Percentiles rank a stretch among this genome's conserved stretches.
Conservation (phyloP, 2,329 filamentous ascomycete genomes). For the Curvularia sp. region DNA sequence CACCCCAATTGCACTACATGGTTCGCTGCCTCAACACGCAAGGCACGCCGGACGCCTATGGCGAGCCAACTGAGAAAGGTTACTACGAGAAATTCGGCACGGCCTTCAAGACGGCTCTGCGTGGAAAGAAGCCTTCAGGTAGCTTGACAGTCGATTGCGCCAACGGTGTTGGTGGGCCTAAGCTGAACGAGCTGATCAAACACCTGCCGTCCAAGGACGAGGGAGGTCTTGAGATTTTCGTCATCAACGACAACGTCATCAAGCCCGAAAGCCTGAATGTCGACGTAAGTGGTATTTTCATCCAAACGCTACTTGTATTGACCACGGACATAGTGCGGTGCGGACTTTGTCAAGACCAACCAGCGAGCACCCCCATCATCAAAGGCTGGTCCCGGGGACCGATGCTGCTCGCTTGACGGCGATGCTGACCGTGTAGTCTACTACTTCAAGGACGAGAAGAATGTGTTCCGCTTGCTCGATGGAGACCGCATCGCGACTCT, state of each 20-base stretch:
- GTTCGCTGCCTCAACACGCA: slow-evolving; percentile 94
- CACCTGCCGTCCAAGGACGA: slow-evolving; percentile 72
- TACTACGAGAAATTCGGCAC: slow-evolving; percentile 92
- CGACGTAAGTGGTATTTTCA: slow-evolving; percentile 65
- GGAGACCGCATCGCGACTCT: slow-evolving; percentile 96
- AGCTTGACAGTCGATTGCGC: slow-evolving; percentile 89
- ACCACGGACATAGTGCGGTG: slow-evolving; percentile 71
- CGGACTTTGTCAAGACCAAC: slow-evolving; percentile 97
- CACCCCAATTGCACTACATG: slow-evolving; percentile 97
- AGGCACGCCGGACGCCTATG: slow-evolving; percentile 85
- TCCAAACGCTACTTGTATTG: slow-evolving; percentile 4
- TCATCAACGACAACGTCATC: slow-evolving; percentile 92
- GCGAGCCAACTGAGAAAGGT: slow-evolving; percentile 84
- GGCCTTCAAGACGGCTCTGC: slow-evolving; percentile 85
- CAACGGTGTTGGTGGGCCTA: slow-evolving; percentile 94
- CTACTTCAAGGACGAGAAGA: slow-evolving; percentile 86
- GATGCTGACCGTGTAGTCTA: slow-evolving; percentile 96
- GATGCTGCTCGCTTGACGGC: slow-evolving; percentile 91
- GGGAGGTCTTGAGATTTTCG: slow-evolving; percentile 74
- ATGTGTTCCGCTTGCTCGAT: slow-evolving; percentile 89
- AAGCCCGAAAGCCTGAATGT: slow-evolving; percentile 88
- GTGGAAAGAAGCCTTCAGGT: slow-evolving; percentile 72
- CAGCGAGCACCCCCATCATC: slow-evolving; percentile 87
- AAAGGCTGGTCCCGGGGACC: slow-evolving; percentile 75
- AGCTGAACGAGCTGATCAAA: slow-evolving; percentile 85